Evolutionary conservation across 129 eudicot species (phyloP).

Genomic region (Chrysanthemum seticuspe): DNA sequence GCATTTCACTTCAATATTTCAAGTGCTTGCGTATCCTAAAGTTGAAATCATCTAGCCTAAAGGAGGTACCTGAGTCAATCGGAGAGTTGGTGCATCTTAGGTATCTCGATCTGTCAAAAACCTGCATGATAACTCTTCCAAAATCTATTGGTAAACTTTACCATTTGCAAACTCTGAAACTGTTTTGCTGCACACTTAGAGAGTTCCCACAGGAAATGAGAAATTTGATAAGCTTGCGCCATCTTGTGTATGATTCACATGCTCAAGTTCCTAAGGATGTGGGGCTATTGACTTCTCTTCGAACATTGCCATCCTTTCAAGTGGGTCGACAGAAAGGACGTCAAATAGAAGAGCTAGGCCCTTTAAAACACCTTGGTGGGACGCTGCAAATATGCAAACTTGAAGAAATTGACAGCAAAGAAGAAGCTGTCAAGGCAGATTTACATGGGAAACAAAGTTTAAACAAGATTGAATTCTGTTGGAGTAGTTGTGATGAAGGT

Average conservation of each 20-base stretch:
- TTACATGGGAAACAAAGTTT: too few relatives aligned
- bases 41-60: background rate
- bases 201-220: background rate
- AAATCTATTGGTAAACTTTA: constrained; percentile 1
- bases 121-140: background rate
- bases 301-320: background rate
- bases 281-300: background rate
- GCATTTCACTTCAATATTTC: background rate
- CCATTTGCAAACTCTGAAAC: background rate
- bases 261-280: background rate
- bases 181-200: background rate
- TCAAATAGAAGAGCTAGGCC: background rate
- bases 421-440: too few relatives aligned
- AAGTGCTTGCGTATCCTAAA: background rate
- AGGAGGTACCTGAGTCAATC: background rate
- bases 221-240: background rate
- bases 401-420: background rate
- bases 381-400: background rate
- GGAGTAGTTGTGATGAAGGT: background rate
- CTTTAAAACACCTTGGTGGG: background rate
- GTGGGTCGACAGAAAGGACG: background rate
- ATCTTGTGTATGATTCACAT: background rate
- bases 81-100: background rate
- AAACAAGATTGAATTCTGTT: background rate
- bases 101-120: background rate